phyloP scores from a whole-genome alignment of 176 grass and related monocot species.

The Aegilops speltoides region DNA sequence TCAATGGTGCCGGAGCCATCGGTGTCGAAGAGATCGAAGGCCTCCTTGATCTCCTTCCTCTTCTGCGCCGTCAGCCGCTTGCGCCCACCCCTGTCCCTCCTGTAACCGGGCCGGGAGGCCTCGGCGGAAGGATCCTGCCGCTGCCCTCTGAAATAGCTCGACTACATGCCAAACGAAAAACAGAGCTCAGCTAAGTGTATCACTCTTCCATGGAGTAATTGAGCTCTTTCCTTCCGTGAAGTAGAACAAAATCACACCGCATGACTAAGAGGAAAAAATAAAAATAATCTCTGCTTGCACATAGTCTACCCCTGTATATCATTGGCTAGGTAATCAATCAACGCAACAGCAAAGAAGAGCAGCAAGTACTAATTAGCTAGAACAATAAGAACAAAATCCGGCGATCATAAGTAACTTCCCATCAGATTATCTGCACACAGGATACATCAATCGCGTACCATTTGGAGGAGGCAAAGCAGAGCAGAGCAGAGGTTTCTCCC shows the following conservation, averaged over 20 bases:
- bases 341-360: too few relatives aligned
- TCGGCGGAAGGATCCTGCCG: neutral
- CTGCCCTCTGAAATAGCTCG: constrained; percentile 12
- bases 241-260: neutral
- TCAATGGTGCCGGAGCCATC: constrained; percentile 85
- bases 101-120: neutral
- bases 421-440: neutral
- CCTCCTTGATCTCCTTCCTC: constrained; percentile 76
- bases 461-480: neutral
- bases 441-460: constrained; percentile 4
- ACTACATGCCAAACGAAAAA: neutral
- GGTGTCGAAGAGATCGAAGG: constrained; percentile 80
- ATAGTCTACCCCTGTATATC: neutral
- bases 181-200: neutral
- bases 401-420: neutral
- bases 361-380: too few relatives aligned
- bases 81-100: constrained; percentile 7
- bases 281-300: neutral
- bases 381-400: too few relatives aligned
- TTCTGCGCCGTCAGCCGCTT: constrained; percentile 51
- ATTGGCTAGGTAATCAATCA: too few relatives aligned
- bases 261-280: too few relatives aligned
- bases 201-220: neutral
- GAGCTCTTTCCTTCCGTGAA: too few relatives aligned
- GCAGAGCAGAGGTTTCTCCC: neutral